Conservation (phyloP, 352 stramenopile species). For the Pythium phragmitis region DNA sequence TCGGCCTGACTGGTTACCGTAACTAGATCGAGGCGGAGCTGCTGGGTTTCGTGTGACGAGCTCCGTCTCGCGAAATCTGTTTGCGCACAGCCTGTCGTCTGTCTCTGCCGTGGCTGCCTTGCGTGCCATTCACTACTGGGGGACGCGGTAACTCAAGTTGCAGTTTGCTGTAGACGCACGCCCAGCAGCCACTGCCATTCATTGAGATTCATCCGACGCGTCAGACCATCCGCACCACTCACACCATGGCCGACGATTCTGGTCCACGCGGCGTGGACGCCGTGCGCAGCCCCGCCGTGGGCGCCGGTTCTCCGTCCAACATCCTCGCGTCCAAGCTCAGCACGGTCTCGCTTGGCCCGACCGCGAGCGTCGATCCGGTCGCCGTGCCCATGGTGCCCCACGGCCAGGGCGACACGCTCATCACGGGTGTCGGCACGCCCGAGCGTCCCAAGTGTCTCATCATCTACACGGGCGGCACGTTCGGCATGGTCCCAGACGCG, state of each 20-base stretch:
- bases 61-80: background rate
- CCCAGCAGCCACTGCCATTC: background rate
- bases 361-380: conserved; percentile 21
- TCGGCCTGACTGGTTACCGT: too few species aligned
- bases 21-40: too few species aligned
- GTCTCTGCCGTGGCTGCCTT: conserved; percentile 1
- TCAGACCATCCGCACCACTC: background rate
- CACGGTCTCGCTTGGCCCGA: conserved; percentile 20
- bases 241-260: background rate
- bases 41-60: background rate
- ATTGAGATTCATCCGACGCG: background rate
- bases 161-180: conserved; percentile 12
- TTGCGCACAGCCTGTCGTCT: conserved; percentile 14
- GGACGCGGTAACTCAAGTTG: conserved; percentile 13
- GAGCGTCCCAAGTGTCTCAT: conserved; percentile 73
- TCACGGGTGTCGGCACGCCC: conserved; percentile 21
- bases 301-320: conserved; percentile 6
- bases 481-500: conserved; percentile 86
- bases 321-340: conserved; percentile 15
- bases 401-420: conserved; percentile 15
- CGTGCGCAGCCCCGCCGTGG: conserved; percentile 2
- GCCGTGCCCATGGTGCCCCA: conserved; percentile 17
- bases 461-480: conserved; percentile 91
- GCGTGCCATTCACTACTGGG: background rate
- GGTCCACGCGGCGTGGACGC: conserved; percentile 22